Base-by-base conservation (phyloP, 805 yeast species). In the Candida nanaspora region DNA sequence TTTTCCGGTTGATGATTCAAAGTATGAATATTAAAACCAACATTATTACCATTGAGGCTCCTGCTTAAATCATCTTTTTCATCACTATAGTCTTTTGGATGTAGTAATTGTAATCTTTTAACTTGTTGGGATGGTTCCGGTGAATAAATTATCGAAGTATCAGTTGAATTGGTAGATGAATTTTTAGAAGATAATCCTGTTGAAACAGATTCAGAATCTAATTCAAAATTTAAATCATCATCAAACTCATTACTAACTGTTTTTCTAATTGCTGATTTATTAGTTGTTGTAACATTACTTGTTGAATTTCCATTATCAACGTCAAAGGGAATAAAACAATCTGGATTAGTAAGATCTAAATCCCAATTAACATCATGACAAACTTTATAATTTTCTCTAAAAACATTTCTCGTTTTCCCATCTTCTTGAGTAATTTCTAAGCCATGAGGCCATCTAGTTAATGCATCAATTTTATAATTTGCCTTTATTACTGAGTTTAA, bases 361-460 rank as follows among this genome's bases (percentile, higher is more conserved):
- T 65, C 66, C 53, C 72, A 69, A 1, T 72, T 65, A 2, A 69
- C 50, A 20, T 69, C 60, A 20, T 65, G 62, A n/a, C 63, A 62
- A 10, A 62, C 56, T 45, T 62, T 62, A 35, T 68, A 63, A 27
- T 69, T 70, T 44, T 67, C 75, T 32, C 70, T 62, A 47, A 69
- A 70, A 5, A 61, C 48, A 13, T 62, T 51, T 46, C 60, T 68
- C 31, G 62, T 59, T 48, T 58, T 69, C 33, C 65, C 72, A 44
- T 67, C 71, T 6, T 69, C 64, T 32, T 63, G 66, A 2, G 58
- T 56, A 20, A 69, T 56, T 13, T 41, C 14, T 15, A 56, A 49
- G 4, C 60, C 62, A 13, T 62, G 54, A 3, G 52, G 42, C 80
- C 80, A 76, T 42, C 62, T 69, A 38, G 74, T 52, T 3, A 50